Percentiles rank a stretch among this genome's conserved stretches.
Conservation (phyloP, 768 basidiomycete genomes). For the Clathrus columnatus region DNA sequence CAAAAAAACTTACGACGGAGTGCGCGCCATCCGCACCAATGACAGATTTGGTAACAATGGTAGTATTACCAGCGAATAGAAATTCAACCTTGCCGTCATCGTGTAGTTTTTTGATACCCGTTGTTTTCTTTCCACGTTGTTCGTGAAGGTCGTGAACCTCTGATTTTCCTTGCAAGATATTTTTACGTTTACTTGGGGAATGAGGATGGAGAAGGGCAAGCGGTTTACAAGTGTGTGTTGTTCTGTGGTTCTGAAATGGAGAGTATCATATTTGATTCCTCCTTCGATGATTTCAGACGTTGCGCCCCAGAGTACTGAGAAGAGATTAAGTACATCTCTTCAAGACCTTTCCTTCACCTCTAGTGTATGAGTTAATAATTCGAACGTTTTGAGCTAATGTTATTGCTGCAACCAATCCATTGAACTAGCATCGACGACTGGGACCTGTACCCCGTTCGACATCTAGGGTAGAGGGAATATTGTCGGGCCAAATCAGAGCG, state of each 20-base stretch:
- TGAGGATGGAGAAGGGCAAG: slow-evolving; percentile 34
- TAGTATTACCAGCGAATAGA: slow-evolving; percentile 37
- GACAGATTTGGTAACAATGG: slow-evolving; percentile 37
- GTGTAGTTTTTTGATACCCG: slow-evolving; percentile 23
- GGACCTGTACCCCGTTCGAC: slow-evolving; percentile 24
- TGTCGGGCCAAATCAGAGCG: too few relatives aligned
- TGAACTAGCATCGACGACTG: slow-evolving; percentile 24
- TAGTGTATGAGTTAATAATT: slow-evolving; percentile 26
- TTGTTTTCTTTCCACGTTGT: slow-evolving; percentile 23
- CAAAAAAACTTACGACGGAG: slow-evolving; percentile 35
- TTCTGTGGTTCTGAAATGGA: slow-evolving; percentile 2
- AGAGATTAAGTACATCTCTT: slow-evolving; percentile 23
- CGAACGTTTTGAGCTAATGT: slow-evolving; percentile 6
- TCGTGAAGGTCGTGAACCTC: slow-evolving; percentile 25
- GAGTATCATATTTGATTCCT: neutral
- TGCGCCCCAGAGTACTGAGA: slow-evolving; percentile 27
- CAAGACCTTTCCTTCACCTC: slow-evolving; percentile 27
- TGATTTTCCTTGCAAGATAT: slow-evolving; percentile 29
- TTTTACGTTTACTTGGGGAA: slow-evolving; percentile 40
- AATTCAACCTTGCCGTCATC: slow-evolving; percentile 25
- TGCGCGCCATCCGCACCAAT: slow-evolving; percentile 44
- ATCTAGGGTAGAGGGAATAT: too few relatives aligned
- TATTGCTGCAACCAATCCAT: slow-evolving; percentile 10
- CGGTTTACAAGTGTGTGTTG: slow-evolving; percentile 16
- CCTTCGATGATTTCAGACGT: slow-evolving; percentile 24